phyloP scores from a whole-genome alignment of 1,139 yeast species.

The Debaryomyces fabryi region DNA sequence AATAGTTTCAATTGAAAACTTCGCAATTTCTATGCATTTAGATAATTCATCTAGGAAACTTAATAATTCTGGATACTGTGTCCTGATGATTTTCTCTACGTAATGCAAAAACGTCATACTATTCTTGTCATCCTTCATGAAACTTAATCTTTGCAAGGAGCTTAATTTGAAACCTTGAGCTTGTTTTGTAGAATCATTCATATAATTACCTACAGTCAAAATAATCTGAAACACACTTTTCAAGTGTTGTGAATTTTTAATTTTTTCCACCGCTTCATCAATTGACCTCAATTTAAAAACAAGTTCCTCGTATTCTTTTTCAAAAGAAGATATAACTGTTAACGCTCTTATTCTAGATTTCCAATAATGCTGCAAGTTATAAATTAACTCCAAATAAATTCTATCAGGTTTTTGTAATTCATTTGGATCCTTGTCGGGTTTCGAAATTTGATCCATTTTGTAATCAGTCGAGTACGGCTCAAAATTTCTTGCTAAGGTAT shows the following conservation, averaged over 20 bases:
- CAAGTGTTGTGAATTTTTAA: constrained; percentile 60
- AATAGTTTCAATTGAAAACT: constrained; percentile 68
- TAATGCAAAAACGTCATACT: constrained; percentile 79
- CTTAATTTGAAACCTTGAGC: constrained; percentile 79
- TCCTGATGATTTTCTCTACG: constrained; percentile 71
- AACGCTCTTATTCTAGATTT: constrained; percentile 75
- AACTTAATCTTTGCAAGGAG: constrained; percentile 73
- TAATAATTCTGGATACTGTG: constrained; percentile 66
- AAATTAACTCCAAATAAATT: constrained; percentile 69
- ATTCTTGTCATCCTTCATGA: constrained; percentile 77
- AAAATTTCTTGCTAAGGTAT: constrained; percentile 61
- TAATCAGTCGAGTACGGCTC: constrained; percentile 70
- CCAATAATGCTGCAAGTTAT: constrained; percentile 81
- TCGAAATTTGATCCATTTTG: constrained; percentile 43
- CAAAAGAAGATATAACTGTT: constrained; percentile 59
- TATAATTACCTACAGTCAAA: constrained; percentile 79
- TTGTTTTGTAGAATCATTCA: constrained; percentile 79
- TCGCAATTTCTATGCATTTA: constrained; percentile 61
- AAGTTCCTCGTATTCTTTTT: constrained; percentile 71
- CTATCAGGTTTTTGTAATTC: constrained; percentile 80
- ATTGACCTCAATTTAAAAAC: constrained; percentile 60
- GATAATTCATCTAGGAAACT: constrained; percentile 61
- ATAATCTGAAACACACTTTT: constrained; percentile 73
- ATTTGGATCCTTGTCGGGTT: constrained; percentile 73
- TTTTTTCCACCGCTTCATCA: constrained; percentile 65